These are phyloP conservation scores for Neurospora sp. DNA, from an alignment of 495 filamentous ascomycete species.

Conservation along the genomic window DNA sequence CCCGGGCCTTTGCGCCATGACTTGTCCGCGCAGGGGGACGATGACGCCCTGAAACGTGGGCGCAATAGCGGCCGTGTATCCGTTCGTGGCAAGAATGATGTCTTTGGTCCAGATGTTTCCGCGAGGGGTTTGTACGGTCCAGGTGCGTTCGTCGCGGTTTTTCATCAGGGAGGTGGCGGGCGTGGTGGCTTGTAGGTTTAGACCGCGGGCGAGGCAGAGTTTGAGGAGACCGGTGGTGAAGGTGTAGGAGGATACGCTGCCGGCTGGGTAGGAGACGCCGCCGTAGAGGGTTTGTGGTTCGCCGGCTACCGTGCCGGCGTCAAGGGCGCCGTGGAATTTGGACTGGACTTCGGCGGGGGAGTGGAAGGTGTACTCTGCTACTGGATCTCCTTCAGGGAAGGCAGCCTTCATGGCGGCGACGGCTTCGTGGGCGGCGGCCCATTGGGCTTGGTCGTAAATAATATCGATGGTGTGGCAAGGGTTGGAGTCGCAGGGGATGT, in stretches of 20 bases:
- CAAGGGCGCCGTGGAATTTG: conserved; percentile 31
- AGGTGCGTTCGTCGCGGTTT: conserved; percentile 18
- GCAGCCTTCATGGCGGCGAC: conserved; percentile 36
- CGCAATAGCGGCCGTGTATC: conserved; percentile 52
- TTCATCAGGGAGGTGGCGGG: conserved; percentile 32
- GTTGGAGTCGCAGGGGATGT: conserved; percentile 41
- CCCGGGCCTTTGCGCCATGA: conserved; percentile 52
- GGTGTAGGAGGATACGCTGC: conserved; percentile 54
- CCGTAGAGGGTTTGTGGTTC: conserved; percentile 33
- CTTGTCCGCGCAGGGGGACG: conserved; percentile 58
- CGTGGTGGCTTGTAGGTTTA: conserved; percentile 56
- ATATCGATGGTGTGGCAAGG: conserved; percentile 48
- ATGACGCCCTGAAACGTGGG: conserved; percentile 47
- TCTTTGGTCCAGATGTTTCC: conserved; percentile 43
- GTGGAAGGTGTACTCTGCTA: conserved; percentile 37
- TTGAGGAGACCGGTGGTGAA: conserved; percentile 52
- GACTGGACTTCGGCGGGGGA: conserved; percentile 33
- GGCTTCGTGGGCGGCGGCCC: conserved; percentile 28
- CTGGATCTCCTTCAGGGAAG: conserved; percentile 32
- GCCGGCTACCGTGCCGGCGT: conserved; percentile 12
- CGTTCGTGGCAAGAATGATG: conserved; percentile 63
- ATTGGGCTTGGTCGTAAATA: conserved; percentile 41
- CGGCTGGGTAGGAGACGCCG: conserved; percentile 48
- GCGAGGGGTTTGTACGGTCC: conserved; percentile 42
- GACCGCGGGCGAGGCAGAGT: conserved; percentile 37